Evolutionary conservation across 805 yeast genomes (phyloP).

Genomic region (Spathaspora arborariae): DNA sequence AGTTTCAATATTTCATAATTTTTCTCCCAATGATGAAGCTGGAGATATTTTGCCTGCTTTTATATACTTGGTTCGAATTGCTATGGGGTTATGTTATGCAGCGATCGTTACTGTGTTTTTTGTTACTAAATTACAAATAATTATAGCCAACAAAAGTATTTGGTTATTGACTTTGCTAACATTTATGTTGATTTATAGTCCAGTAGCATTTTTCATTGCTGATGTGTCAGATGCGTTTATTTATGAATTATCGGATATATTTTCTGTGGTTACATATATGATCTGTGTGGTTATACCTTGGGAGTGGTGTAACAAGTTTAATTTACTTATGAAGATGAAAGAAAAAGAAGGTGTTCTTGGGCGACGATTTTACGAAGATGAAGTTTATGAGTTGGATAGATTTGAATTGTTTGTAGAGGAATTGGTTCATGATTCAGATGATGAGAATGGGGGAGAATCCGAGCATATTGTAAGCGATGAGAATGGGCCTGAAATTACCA

Average conservation of each 20-base stretch:
- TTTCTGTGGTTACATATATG: constrained; percentile 68
- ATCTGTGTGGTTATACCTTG: constrained; percentile 72
- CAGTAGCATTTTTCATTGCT: constrained; percentile 69
- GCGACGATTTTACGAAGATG: constrained; percentile 70
- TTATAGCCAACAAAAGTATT: constrained; percentile 45
- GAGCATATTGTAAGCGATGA: constrained; percentile 9
- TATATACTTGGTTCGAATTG: constrained; percentile 68
- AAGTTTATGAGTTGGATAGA: constrained; percentile 40
- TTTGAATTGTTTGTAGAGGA: constrained; percentile 38
- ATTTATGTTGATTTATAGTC: constrained; percentile 51
- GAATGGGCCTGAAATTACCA: no score
- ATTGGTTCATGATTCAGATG: constrained; percentile 9
- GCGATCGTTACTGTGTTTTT: constrained; percentile 57
- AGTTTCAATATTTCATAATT: constrained; percentile 48
- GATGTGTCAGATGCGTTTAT: constrained; percentile 76
- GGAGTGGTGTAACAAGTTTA: constrained; percentile 79
- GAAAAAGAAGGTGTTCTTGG: constrained; percentile 76
- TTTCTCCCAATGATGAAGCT: constrained; percentile 36
- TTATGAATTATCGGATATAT: constrained; percentile 67
- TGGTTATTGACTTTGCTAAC: constrained; percentile 56
- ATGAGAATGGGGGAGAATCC: constrained; percentile 17
- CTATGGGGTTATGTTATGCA: constrained; percentile 65
- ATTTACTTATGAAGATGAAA: constrained; percentile 49
- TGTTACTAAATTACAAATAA: constrained; percentile 47
- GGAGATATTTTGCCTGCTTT: constrained; percentile 68